Evolutionary conservation across 2,329 filamentous ascomycete species (phyloP), one percentile per base, ranked within the genome.

Genomic region (Aschersonia sp.): DNA sequence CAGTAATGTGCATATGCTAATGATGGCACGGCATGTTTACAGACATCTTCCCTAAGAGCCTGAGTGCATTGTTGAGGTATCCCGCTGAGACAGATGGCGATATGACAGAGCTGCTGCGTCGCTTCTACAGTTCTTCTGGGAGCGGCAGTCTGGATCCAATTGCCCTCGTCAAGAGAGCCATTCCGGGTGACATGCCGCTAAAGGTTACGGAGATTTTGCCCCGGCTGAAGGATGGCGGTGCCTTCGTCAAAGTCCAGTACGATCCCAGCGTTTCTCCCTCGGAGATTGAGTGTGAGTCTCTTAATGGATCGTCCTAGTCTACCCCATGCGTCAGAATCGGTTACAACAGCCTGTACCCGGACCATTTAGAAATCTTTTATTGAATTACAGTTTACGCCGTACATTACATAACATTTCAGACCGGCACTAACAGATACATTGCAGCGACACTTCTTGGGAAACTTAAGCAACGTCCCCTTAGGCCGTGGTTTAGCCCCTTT

Each of bases 401-500:
- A 20, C 20, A 20, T 20, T 20, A 20, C 20, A 20, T 20, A 20
- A 20, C 20, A 20, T 1, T 20, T 20, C 2, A 2, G 20, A 20
- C 20, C 20, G 20, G 20, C 20, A 49, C 45, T 12, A 6, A 9
- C 9, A 2, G 29, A 32, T 41, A n/a, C 6, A 45, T 46, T 47
- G 31, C 62, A 65, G 71, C 69, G 28, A 71, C 70, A 3, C 67
- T 95, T 4, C 68, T 74, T 30, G 67, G 77, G 32, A 74, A 83
- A 53, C 70, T 97, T 1, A 68, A 75, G 49, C 71, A 87, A 51
- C 74, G 82, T 12, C 84, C 83, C 0, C 77, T 94, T 40, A 86
- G 81, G 51, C 89, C 91, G 3, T 94, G 89, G 85, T 96, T 92
- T 70, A 94, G 83, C 55, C 89, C 89, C 0, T 82, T 95, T 53